These are phyloP conservation scores for Micromonas pusilla DNA, from an alignment of 139 green algal species.

Conservation along the genomic window DNA sequence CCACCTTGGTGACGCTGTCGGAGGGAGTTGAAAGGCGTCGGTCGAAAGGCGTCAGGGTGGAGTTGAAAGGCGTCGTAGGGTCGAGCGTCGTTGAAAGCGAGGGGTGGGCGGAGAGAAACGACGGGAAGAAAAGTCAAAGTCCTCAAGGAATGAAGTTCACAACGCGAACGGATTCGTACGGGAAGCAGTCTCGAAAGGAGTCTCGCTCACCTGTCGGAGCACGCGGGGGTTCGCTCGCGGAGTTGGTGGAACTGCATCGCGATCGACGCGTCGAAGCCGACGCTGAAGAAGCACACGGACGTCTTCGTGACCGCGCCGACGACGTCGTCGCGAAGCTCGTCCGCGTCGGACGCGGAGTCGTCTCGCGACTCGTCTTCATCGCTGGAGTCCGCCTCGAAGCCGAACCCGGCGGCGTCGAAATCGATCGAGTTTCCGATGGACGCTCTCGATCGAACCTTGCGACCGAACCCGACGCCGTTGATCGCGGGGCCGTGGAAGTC, in stretches of 20 bases:
- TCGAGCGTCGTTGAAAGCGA: too few species aligned
- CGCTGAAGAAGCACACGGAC: slow-evolving; percentile 23
- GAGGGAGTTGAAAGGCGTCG: too few species aligned
- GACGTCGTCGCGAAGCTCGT: background rate
- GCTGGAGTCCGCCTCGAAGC: background rate
- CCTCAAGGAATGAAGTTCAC: too few species aligned
- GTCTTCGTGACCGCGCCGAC: background rate
- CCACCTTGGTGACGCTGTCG: background rate
- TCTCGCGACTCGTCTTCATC: background rate
- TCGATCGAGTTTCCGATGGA: background rate
- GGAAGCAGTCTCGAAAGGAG: too few species aligned
- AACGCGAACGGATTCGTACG: too few species aligned
- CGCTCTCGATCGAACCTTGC: background rate
- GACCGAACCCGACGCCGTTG: background rate
- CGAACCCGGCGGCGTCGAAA: background rate
- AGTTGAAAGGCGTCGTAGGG: too few species aligned
- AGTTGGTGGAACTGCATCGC: slow-evolving; percentile 2
- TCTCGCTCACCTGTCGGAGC: too few species aligned
- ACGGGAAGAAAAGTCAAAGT: too few species aligned
- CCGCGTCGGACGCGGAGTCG: background rate
- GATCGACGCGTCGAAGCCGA: slow-evolving; percentile 21
- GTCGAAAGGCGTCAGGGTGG: too few species aligned
- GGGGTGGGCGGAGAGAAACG: too few species aligned
- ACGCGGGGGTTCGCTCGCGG: slow-evolving; percentile 3
- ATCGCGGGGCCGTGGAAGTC: background rate